Evolutionary conservation across 352 stramenopile species (phyloP).

Genomic region (Globisporangium spinosum): DNA sequence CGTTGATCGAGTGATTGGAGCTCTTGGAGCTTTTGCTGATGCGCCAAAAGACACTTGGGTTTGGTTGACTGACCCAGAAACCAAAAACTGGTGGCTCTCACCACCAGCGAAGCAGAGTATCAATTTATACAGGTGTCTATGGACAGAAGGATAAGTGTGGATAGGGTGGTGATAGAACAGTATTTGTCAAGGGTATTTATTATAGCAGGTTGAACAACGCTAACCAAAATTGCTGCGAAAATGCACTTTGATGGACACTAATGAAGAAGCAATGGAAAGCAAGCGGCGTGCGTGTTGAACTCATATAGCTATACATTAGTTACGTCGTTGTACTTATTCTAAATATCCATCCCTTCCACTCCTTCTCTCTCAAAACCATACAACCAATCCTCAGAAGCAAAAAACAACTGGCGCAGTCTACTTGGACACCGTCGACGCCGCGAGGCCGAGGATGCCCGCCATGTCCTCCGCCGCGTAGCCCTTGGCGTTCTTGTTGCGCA

Average conservation of each 20-base stretch:
- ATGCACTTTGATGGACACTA: background rate
- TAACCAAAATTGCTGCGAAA: background rate
- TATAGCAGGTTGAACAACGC: background rate
- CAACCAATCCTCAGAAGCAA: background rate
- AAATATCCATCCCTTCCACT: constrained; percentile 8
- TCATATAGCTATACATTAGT: constrained; percentile 17
- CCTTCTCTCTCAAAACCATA: background rate
- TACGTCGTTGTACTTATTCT: constrained; percentile 9
- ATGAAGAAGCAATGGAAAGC: background rate
- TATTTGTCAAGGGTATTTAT: background rate
- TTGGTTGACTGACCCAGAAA: background rate
- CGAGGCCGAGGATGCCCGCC: constrained; percentile 80
- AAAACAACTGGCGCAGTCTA: background rate
- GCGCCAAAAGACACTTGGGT: constrained; percentile 12
- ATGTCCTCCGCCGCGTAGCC: constrained; percentile 80
- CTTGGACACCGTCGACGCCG: constrained; percentile 29
- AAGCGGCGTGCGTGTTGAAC: background rate
- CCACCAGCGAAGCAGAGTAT: constrained; percentile 5
- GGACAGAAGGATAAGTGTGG: background rate
- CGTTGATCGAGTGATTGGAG: background rate
- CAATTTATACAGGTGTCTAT: background rate
- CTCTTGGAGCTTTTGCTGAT: constrained; percentile 11
- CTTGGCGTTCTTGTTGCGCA: constrained; percentile 87
- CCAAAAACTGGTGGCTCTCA: constrained; percentile 17
- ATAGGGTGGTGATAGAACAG: background rate